These are phyloP conservation scores for Aspergillus sp. DNA, from an alignment of 2,329 filamentous ascomycete species.

Conservation along the genomic window DNA sequence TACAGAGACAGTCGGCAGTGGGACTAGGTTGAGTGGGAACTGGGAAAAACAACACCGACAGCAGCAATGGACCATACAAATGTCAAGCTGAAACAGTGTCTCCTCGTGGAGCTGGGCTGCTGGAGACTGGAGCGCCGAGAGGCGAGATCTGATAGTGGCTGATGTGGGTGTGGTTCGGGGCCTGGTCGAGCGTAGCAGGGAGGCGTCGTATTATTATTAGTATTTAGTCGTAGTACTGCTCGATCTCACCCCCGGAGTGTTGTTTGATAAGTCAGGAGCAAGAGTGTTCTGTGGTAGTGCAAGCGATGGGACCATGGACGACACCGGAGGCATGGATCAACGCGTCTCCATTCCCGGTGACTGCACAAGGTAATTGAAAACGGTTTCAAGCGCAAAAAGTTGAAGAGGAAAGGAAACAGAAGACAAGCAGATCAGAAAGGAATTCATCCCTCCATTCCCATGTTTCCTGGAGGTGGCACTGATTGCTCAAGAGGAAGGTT, in stretches of 20 bases:
- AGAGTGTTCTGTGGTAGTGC: slow-evolving; percentile 15
- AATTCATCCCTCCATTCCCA: slow-evolving; percentile 20
- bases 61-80: slow-evolving; percentile 13
- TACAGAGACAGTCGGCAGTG: slow-evolving; percentile 6
- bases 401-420: slow-evolving; percentile 5
- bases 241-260: background rate
- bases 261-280: slow-evolving; percentile 2
- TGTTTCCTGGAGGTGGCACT: background rate
- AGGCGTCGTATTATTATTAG: slow-evolving; percentile 16
- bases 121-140: background rate
- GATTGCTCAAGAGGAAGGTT: background rate
- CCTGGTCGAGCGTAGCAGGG: slow-evolving; percentile 11
- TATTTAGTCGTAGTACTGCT: slow-evolving; percentile 12
- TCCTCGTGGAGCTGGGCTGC: background rate
- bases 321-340: slow-evolving; percentile 25
- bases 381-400: slow-evolving; percentile 1
- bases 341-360: slow-evolving; percentile 25
- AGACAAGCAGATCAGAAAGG: background rate
- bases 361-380: background rate
- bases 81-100: slow-evolving; percentile 10
- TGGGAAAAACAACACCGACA: slow-evolving; percentile 7
- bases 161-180: slow-evolving; percentile 10
- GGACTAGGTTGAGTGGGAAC: slow-evolving; percentile 9
- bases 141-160: slow-evolving; percentile 10
- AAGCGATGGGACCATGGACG: slow-evolving; percentile 17